Percentiles rank a stretch among this genome's conserved stretches.
These are phyloP conservation scores for Xanthoconium purpureum DNA, from an alignment of 768 basidiomycete genomes.

Conservation along the genomic window DNA sequence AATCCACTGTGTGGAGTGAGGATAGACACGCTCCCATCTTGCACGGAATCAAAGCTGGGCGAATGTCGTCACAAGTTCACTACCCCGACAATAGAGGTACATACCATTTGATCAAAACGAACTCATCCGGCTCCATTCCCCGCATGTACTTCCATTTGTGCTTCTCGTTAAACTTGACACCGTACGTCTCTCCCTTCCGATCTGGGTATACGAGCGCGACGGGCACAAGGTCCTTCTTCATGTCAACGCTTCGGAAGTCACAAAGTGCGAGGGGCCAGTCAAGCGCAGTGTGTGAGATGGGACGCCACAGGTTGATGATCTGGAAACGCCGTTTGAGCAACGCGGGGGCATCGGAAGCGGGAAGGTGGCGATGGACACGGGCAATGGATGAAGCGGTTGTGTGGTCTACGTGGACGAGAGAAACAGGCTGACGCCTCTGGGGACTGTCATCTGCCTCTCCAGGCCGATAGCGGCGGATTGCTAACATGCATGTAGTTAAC, in stretches of 20 bases:
- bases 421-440: slow-evolving; percentile 42
- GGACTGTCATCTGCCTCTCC: slow-evolving; percentile 36
- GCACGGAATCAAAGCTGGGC: slow-evolving; percentile 34
- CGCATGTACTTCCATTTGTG: slow-evolving; percentile 47
- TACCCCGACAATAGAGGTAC: not conserved
- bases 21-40: slow-evolving; percentile 33
- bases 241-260: slow-evolving; percentile 44
- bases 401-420: slow-evolving; percentile 46
- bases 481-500: slow-evolving; percentile 20
- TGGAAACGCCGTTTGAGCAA: slow-evolving; percentile 46
- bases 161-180: slow-evolving; percentile 36
- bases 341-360: slow-evolving; percentile 36
- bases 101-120: slow-evolving; percentile 48
- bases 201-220: slow-evolving; percentile 40
- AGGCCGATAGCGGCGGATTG: slow-evolving; percentile 41
- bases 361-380: slow-evolving; percentile 44
- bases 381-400: slow-evolving; percentile 38
- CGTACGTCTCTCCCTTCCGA: slow-evolving; percentile 42
- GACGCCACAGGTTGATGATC: slow-evolving; percentile 56
- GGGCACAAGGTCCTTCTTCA: slow-evolving; percentile 36
- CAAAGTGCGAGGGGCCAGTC: slow-evolving; percentile 50
- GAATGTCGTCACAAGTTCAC: not conserved
- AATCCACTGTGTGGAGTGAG: slow-evolving; percentile 36
- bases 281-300: slow-evolving; percentile 42
- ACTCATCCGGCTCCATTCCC: slow-evolving; percentile 45